Base-by-base conservation (phyloP, 2,329 filamentous ascomycete species). In the Fusarium dlaminii region DNA sequence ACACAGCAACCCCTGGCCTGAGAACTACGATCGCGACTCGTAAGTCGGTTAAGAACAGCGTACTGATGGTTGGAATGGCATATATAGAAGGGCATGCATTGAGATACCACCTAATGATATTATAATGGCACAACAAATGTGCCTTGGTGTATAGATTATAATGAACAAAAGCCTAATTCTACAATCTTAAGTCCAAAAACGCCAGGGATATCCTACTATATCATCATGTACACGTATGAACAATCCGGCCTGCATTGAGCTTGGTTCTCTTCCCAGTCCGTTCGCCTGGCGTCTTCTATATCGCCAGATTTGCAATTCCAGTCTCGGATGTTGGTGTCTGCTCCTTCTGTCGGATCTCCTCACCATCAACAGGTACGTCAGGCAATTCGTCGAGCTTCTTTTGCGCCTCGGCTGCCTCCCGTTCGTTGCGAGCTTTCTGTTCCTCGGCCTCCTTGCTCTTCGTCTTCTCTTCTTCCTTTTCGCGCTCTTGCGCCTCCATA, bases 401-500 rank as follows among this genome's bases (percentile, higher is more conserved):
- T 63, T 88, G 88, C 45, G 87, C 85, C 68, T 87, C 82, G 42
- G 82, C 85, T 37, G 85, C 84, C 64, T 81, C 85, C 61, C 85
- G 80, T 34, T 83, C 85, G 63, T 86, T 83, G 61, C 78, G 81
- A 55, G 84, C 85, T 77, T 86, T 79, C 62, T 68, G 69, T 75
- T 78, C 83, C 77, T 76, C 72, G 48, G 84, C 84, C 72, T 85
- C 83, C 68, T 80, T 82, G 46, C 81, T 81, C 32, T 84, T 87
- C 72, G 89, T 86, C 42, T 81, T 82, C 67, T 84, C 83, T 67
- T 86, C 84, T 65, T 90, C 87, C 79, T 89, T 88, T 78, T 85
- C 85, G 73, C 79, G 83, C 75, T 90, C 88, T 73, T 90, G 86
- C 39, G 80, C 85, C 82, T 95, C 91, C 84, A 99, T 85, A 8